phyloP scores from a whole-genome alignment of 2,329 filamentous ascomycete genomes.

The Pyricularia pennisetigena region DNA sequence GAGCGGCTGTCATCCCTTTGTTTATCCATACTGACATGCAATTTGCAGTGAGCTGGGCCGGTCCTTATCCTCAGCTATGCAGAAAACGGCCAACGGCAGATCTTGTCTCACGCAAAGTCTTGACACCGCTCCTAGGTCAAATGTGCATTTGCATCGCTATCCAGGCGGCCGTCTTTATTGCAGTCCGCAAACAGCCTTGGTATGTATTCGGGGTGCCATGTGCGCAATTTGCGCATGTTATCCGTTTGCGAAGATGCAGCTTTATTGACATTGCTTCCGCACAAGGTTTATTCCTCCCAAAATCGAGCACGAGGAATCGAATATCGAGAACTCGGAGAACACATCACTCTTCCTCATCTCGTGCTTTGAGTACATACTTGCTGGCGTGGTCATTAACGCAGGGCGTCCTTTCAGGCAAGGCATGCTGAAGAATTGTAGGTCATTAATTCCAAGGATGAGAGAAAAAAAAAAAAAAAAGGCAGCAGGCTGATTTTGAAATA shows the following conservation, averaged over 20 bases:
- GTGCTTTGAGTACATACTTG: constrained; percentile 91
- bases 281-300: constrained; percentile 68
- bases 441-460: neutral
- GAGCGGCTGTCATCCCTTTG: neutral
- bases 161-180: constrained; percentile 64
- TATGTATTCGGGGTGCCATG: neutral
- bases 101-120: constrained; percentile 83
- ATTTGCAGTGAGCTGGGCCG: constrained; percentile 77
- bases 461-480: neutral
- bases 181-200: constrained; percentile 74
- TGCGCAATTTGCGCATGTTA: constrained; percentile 22
- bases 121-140: constrained; percentile 82
- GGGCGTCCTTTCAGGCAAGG: constrained; percentile 80
- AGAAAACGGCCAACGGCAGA: constrained; percentile 85
- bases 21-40: neutral
- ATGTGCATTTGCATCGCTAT: constrained; percentile 71
- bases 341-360: constrained; percentile 82
- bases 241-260: neutral
- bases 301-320: constrained; percentile 67
- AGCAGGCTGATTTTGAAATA: too few relatives aligned
- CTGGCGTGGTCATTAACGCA: constrained; percentile 82
- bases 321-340: constrained; percentile 87
- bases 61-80: constrained; percentile 66
- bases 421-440: constrained; percentile 68
- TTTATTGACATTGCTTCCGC: neutral